phyloP scores from a whole-genome alignment of 2,329 filamentous ascomycete genomes.

The Biscogniauxia mediterranea region DNA sequence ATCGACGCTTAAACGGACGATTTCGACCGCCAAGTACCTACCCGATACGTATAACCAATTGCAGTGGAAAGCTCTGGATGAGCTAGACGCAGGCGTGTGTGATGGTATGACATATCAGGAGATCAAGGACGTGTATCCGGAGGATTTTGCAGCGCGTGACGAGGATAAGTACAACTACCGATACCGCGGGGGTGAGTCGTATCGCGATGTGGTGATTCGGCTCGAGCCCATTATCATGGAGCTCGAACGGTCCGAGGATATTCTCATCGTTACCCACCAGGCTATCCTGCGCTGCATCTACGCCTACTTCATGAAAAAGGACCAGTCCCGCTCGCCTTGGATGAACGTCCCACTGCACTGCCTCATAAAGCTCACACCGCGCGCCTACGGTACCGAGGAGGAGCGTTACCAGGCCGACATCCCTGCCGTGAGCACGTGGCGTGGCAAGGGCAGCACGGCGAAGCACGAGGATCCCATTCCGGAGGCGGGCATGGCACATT shows the following conservation, averaged over 20 bases:
- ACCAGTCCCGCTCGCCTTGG: conserved; percentile 91
- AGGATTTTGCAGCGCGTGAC: conserved; percentile 92
- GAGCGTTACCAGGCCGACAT: conserved; percentile 87
- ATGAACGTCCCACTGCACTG: conserved; percentile 98
- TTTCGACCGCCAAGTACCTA: conserved; percentile 84
- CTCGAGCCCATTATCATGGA: conserved; percentile 99
- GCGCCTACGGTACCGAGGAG: conserved; percentile 91
- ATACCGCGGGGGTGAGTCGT: conserved; percentile 91
- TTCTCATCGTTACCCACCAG: conserved; percentile 97
- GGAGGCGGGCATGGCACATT: conserved; percentile 15
- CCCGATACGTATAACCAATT: conserved; percentile 84
- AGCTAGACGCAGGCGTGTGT: conserved; percentile 94
- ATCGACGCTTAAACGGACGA: conserved; percentile 73
- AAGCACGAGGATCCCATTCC: conserved; percentile 70
- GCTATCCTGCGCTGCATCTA: conserved; percentile 96
- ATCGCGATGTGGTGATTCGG: conserved; percentile 95
- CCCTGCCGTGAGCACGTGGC: conserved; percentile 92
- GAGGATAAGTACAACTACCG: conserved; percentile 99
- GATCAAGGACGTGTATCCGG: conserved; percentile 86
- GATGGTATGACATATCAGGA: conserved; percentile 95
- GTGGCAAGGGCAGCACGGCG: conserved; percentile 85
- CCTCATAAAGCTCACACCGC: conserved; percentile 91
- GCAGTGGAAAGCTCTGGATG: conserved; percentile 97
- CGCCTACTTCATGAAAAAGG: conserved; percentile 97
- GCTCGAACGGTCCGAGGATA: conserved; percentile 91